Evolutionary conservation across 805 yeast species (phyloP), one percentile per base, ranked within the genome.

Genomic region (Ogataea saltuana): DNA sequence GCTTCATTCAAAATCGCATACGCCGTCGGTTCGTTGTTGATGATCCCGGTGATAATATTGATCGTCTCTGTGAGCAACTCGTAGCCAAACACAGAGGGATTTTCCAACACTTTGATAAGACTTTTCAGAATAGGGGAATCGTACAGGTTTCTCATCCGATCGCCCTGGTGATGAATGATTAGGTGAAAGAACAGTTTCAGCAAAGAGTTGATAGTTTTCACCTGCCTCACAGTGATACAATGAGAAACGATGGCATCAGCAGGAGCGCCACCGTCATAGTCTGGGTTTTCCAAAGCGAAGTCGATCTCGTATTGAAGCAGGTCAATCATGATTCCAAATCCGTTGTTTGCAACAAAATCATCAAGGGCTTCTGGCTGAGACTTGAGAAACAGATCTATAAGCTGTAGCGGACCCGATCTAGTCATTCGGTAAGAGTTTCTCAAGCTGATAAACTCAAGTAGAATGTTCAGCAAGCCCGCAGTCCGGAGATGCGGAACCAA

Each of bases 11-110:
- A 70, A 31, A 90, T 81, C 2, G 85, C 74, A 56, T 75, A 90
- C 3, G 96, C 87, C 0, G 97, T 88, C 7, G 97, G 97, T 55
- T 91, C 97, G 51, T 84, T 85, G 59, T 90, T 91, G 21, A 90
- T 80, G 46, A 88, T 86, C 10, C 75, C 75, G 30, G 83, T 75
- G 16, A 88, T 72, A 10, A 83, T 75, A 47, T 80, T 83, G 27
- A 90, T 60, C 0, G 86, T 74, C 17, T 77, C 69, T 0, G 86
- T 70, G 11, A 86, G 61, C 11, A 87, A 63, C 12, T 78, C 72
- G 29, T 80, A 77, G 0, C 96, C 96, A 68, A 88, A 87, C 0
- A 76, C 62, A 0, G 62, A 50, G 1, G 85, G 78, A 53, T 86
- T 69, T 11, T 60, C 55, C 13, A 90, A 54, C 2, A 90, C 75